Base-by-base conservation (phyloP, 1,284 basidiomycete species). In the Vanrija sp. region DNA sequence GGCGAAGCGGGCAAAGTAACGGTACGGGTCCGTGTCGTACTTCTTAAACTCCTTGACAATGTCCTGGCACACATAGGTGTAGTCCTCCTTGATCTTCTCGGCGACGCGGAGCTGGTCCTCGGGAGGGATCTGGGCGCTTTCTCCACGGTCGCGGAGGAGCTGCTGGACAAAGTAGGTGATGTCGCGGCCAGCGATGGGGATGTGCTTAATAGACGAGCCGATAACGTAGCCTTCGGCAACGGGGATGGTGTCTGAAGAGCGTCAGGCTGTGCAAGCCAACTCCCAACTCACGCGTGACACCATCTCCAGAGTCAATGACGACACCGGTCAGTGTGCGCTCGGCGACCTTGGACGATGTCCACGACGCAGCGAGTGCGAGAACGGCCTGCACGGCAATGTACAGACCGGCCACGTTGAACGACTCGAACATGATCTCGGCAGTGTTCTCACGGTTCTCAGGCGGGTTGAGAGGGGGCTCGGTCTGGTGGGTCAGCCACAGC, bases 301-400 rank as follows among this genome's bases (percentile, higher is more conserved):
- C 96, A 72, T 98, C 96, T 60, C 96, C 96, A 37, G 92, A 96
- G 78, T 98, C 96, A 69, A 99, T 92, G 67, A 98, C 96, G 0
- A 96, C 98, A 54, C 96, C 96, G 0, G 94, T 98, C 45, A 98
- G 82, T 0, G 92, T 95, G 63, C 93, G 85, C 76, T 97, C 92
- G 19, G 85, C 85, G 64, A 94, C 92, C 65, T 89, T 86, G 76
- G 88, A 90, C 57, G 90, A 94, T 0, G 92, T 86, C 96, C 96
- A 99, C 4, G 91, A 94, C 1, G 96, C 95, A 1, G 96, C 96
- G 53, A 99, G 87, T 0, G 96, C 96, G n/a, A 99, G 85, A 4
- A 99, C 95, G 37, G 96, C 96, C 75, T 98, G 96, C 0, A 98
- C 95, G 51, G 94, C 96, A 69, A 99, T 98, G 79, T 99, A 98